These are phyloP conservation scores for Nemania abortiva DNA, from an alignment of 2,329 filamentous ascomycete genomes.

Conservation along the genomic window DNA sequence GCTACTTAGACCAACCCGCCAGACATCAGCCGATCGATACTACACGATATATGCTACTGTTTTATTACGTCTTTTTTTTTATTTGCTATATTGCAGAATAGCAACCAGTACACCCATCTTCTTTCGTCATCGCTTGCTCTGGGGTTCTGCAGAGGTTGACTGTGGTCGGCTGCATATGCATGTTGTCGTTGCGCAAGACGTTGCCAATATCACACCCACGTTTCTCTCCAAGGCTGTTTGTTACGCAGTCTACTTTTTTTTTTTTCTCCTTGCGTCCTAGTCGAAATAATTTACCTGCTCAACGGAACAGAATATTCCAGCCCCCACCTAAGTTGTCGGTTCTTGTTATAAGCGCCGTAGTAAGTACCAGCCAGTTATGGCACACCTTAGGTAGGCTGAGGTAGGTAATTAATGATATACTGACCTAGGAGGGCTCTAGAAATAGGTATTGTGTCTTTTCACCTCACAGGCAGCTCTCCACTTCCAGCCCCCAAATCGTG, in stretches of 20 bases:
- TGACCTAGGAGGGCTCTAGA: too few species aligned
- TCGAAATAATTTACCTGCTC: not conserved
- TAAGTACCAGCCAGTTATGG: not conserved
- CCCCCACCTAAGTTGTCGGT: not conserved
- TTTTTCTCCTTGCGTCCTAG: not conserved
- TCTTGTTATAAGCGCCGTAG: not conserved
- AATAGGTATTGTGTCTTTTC: not conserved
- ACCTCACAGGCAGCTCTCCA: not conserved
- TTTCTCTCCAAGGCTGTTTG: conserved; percentile 9
- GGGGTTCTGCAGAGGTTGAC: conserved; percentile 20
- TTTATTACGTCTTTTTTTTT: too few species aligned
- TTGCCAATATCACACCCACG: conserved; percentile 17
- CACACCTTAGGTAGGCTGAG: too few species aligned
- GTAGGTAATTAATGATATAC: too few species aligned
- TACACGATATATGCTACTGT: not conserved
- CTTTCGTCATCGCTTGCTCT: conserved; percentile 12
- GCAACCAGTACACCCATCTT: not conserved
- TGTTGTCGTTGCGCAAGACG: conserved; percentile 21
- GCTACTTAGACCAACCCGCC: too few species aligned
- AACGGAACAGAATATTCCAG: not conserved
- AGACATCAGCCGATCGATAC: not conserved
- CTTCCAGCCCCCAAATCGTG: conserved; percentile 2
- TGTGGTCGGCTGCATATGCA: conserved; percentile 31
- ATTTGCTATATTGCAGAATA: not conserved
- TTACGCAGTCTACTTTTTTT: conserved; percentile 1